Conservation (phyloP, 768 basidiomycete species). For the Tulasnella sp. region DNA sequence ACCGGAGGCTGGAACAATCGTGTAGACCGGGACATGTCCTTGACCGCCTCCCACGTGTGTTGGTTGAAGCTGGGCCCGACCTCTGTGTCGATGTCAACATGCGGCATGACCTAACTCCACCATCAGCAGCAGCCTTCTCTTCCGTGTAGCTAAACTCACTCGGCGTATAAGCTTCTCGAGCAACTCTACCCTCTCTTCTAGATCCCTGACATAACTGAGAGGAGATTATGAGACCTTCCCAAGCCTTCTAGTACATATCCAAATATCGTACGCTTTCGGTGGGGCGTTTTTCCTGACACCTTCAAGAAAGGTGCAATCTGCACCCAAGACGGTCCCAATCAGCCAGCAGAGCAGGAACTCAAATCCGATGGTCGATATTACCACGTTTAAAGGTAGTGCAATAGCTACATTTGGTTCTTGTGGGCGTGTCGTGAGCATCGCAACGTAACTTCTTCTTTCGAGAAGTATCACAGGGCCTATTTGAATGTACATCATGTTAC, state of each 20-base stretch:
- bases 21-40: conserved; percentile 22
- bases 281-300: conserved; percentile 43
- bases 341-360: conserved; percentile 22
- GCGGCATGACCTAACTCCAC: conserved; percentile 24
- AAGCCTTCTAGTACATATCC: background rate
- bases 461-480: conserved; percentile 64
- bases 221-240: background rate
- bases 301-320: conserved; percentile 43
- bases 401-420: conserved; percentile 12
- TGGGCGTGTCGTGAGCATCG: conserved; percentile 1
- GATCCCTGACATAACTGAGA: conserved; percentile 37
- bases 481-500: no score
- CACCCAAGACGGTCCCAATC: conserved; percentile 3
- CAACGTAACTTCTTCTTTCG: conserved; percentile 66
- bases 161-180: conserved; percentile 41
- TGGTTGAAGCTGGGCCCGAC: conserved; percentile 12
- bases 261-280: conserved; percentile 46
- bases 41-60: conserved; percentile 16
- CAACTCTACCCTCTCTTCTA: conserved; percentile 45
- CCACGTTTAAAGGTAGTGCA: conserved; percentile 37
- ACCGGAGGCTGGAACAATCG: background rate
- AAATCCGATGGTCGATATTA: conserved; percentile 22
- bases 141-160: conserved; percentile 16
- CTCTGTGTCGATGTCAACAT: conserved; percentile 23
- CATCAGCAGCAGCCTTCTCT: background rate